Base-by-base conservation (phyloP, 768 basidiomycete species). In the Lentinula guzmanii region DNA sequence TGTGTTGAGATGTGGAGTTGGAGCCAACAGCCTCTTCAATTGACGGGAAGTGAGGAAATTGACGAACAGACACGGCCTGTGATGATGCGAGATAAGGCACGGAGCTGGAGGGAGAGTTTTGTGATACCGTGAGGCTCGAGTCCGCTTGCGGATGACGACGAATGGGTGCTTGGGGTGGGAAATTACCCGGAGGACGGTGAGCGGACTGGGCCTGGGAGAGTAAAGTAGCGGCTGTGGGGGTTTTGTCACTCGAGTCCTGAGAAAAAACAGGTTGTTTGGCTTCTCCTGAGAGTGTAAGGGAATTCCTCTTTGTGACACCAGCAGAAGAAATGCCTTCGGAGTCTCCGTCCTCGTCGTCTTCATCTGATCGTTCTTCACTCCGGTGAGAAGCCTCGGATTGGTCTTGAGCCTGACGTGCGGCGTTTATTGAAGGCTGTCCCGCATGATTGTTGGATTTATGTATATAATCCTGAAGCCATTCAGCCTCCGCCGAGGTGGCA, bases 391-490 rank as follows among this genome's bases (percentile, higher is more conserved):
- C 75, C 60, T 89, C 89, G n/a, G 83, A 77, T 50, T 86, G 85
- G 66, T 90, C 90, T 63, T 85, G 85, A 9, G 87, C 86, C 45
- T 82, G 75, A 46, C 89, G 87, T 42, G 86, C 85, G n/a, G 88
- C 86, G 65, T 88, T 90, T 64, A 86, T 81, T 34, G 89, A 87
- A 56, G 83, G 79, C 70, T 91, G 89, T 6, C 84, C 89, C 6
- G 91, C 88, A 66, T 81, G 88, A 71, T 93, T 93, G 76, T 94
- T 94, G 4, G 92, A 90, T 71, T 91, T 92, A 67, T 91, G 90
- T 65, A 93, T 90, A 73, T 93, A 94, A 66, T 93, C 92, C 71
- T 93, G 92, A 28, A 94, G 82, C 82, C 91, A 94, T 75, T 94
- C 92, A 64, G 91, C 91, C 77, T 94, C 92, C 41, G 91, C 86